Percentiles rank a stretch among this genome's conserved stretches.
phyloP scores from a whole-genome alignment of 495 filamentous ascomycete species.

The Viridothelium virens region DNA sequence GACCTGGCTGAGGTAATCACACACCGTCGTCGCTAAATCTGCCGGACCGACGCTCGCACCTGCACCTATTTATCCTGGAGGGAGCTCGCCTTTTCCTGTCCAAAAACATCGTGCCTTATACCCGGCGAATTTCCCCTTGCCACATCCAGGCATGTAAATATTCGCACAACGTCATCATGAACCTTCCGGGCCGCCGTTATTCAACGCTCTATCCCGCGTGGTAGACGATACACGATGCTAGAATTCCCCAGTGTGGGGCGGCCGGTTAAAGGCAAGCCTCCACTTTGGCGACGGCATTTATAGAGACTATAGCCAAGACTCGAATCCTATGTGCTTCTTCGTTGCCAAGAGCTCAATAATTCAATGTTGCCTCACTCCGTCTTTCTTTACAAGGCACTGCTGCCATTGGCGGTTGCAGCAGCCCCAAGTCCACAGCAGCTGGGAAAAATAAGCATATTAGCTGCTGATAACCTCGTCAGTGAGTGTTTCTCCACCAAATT shows the following conservation, averaged over 20 bases:
- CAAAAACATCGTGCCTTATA: no score
- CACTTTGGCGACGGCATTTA: not conserved
- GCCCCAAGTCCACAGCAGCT: conserved; percentile 1
- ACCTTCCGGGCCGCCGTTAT: not conserved
- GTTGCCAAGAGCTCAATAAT: not conserved
- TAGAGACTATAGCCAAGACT: not conserved
- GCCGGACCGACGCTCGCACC: no score
- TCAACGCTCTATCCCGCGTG: not conserved
- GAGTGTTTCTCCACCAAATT: not conserved
- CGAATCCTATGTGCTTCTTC: not conserved
- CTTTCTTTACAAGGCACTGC: not conserved
- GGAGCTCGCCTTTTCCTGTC: no score
- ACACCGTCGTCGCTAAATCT: no score
- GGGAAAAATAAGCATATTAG: conserved; percentile 4
- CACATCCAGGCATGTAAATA: no score
- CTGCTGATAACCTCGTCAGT: not conserved
- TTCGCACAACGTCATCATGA: no score
- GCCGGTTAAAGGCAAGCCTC: conserved; percentile 9
- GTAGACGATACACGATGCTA: not conserved
- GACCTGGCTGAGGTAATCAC: no score
- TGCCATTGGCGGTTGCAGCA: not conserved
- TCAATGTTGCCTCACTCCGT: not conserved
- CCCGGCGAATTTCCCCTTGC: no score
- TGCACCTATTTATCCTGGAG: no score
- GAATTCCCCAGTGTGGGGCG: conserved; percentile 5